Percentiles rank a stretch among this genome's conserved stretches.
Conservation (phyloP, 1,284 basidiomycete genomes). For the Marasmius tenuissimus region DNA sequence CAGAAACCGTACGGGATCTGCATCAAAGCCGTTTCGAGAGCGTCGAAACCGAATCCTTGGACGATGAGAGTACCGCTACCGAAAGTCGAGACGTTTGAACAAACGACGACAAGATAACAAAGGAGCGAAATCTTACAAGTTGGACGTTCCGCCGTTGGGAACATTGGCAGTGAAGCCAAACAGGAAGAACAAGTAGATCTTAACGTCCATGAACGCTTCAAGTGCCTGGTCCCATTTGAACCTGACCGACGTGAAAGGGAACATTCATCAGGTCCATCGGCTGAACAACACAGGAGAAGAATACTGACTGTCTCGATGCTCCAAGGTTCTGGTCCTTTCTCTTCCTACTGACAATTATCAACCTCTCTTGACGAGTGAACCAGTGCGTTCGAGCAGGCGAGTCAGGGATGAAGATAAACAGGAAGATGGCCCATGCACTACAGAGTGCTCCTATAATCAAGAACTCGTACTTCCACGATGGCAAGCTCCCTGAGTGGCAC, state of each 20-base stretch:
- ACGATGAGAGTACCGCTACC: slow-evolving; percentile 33
- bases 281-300: background rate
- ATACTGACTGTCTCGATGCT: slow-evolving; percentile 24
- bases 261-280: background rate
- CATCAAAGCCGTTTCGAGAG: slow-evolving; percentile 39
- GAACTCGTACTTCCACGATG: slow-evolving; percentile 38
- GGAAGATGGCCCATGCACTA: slow-evolving; percentile 22
- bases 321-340: slow-evolving; percentile 25
- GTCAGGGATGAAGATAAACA: slow-evolving; percentile 32
- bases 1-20: slow-evolving; percentile 33
- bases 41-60: slow-evolving; percentile 38
- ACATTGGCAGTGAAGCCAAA: slow-evolving; percentile 28
- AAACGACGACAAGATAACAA: background rate
- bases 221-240: slow-evolving; percentile 32
- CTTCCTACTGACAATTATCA: slow-evolving; percentile 33
- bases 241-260: slow-evolving; percentile 1
- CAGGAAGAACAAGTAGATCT: slow-evolving; percentile 30
- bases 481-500: slow-evolving; percentile 16
- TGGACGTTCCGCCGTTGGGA: slow-evolving; percentile 29
- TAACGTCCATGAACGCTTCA: slow-evolving; percentile 27
- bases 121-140: slow-evolving; percentile 16
- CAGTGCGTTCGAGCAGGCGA: slow-evolving; percentile 33
- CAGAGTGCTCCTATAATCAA: slow-evolving; percentile 30
- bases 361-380: slow-evolving; percentile 32
- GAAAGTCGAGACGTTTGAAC: background rate